Evolutionary conservation across 2,329 filamentous ascomycete genomes (phyloP).

Genomic region (Niveomyces coronatus): DNA sequence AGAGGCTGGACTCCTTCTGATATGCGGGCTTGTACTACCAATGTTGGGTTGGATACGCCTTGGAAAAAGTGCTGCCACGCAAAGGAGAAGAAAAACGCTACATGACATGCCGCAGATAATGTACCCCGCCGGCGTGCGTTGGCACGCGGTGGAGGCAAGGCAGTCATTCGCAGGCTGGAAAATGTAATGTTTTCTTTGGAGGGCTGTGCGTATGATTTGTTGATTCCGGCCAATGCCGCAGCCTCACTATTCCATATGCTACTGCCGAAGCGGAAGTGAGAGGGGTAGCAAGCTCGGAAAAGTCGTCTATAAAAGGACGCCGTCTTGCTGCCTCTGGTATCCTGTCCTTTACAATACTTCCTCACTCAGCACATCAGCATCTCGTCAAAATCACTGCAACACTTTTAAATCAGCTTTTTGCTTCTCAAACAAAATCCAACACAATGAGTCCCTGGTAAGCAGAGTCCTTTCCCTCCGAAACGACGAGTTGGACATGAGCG

Average conservation of each 20-base stretch:
- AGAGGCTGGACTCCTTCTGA: no score
- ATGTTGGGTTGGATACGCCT: no score
- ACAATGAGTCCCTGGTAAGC: conserved; percentile 11
- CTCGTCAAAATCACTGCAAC: not conserved
- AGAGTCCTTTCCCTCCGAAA: not conserved
- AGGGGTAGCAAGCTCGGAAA: not conserved
- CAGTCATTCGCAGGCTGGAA: not conserved
- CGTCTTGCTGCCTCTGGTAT: not conserved
- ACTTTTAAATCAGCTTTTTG: not conserved
- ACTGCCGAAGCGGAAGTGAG: not conserved
- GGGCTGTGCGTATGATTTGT: conserved; percentile 7
- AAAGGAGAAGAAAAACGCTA: not conserved
- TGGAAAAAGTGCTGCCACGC: not conserved
- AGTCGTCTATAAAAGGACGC: conserved; percentile 7
- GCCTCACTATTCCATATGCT: not conserved
- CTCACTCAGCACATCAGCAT: not conserved
- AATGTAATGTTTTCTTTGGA: not conserved
- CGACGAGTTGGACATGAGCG: not conserved
- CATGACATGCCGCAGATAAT: no score
- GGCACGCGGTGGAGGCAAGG: conserved; percentile 5
- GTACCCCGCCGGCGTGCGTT: conserved; percentile 7
- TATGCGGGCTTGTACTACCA: no score
- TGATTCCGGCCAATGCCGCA: conserved; percentile 1
- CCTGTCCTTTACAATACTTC: not conserved
- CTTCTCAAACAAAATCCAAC: not conserved